Evolutionary conservation across 768 basidiomycete species (phyloP).

Genomic region (Suillus decipiens): DNA sequence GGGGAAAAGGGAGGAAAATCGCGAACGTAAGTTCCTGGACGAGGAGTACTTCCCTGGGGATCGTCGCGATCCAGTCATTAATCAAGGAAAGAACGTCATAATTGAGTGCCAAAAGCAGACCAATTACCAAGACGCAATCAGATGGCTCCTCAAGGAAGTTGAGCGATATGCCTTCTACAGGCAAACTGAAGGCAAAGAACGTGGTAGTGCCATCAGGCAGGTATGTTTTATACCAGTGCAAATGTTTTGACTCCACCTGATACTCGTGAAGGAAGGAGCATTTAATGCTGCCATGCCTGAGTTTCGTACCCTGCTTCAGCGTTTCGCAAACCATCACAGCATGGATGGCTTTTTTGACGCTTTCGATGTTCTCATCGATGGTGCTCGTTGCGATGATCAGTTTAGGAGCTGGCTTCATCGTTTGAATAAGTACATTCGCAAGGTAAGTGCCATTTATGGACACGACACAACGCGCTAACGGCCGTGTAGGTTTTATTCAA

Average conservation of each 20-base stretch:
- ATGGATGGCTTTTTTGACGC: constrained; percentile 26
- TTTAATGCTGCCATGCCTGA: constrained; percentile 60
- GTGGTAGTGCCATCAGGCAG: constrained; percentile 17
- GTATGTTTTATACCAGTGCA: constrained; percentile 5
- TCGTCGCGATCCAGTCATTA: constrained; percentile 90
- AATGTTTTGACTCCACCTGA: constrained; percentile 20
- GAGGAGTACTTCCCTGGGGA: constrained; percentile 92
- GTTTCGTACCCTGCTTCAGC: constrained; percentile 82
- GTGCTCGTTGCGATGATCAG: constrained; percentile 72
- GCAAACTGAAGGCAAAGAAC: constrained; percentile 38
- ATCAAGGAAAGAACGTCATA: constrained; percentile 89
- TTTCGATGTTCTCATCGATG: constrained; percentile 68
- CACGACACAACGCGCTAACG: background rate
- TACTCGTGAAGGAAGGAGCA: constrained; percentile 45
- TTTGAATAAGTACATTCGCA: constrained; percentile 65
- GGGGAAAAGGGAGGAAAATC: constrained; percentile 25
- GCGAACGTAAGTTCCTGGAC: constrained; percentile 57
- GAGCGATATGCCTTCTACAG: constrained; percentile 65
- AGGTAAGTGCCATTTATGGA: constrained; percentile 38
- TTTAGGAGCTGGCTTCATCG: constrained; percentile 72
- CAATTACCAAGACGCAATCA: constrained; percentile 81
- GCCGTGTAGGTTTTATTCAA: constrained; percentile 63
- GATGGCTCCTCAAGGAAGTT: constrained; percentile 66
- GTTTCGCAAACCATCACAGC: constrained; percentile 78
- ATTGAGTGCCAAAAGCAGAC: constrained; percentile 92